Evolutionary conservation across 345 rosid species (phyloP).

Genomic region (Citrus cavaleriei): DNA sequence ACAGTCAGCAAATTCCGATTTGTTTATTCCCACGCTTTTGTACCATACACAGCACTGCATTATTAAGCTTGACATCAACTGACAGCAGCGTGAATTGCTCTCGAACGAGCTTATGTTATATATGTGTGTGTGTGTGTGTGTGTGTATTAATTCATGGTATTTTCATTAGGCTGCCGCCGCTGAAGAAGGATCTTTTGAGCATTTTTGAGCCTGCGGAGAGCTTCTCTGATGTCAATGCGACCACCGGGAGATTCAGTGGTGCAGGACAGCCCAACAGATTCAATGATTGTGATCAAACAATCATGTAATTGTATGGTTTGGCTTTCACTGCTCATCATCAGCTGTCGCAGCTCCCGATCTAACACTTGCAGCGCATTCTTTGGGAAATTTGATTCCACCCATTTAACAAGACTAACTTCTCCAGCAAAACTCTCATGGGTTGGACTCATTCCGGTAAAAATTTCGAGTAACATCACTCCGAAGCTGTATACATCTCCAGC

Average conservation of each 20-base stretch:
- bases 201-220: conserved; percentile 29
- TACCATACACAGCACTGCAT: no score
- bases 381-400: conserved; percentile 34
- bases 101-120: no score
- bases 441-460: not conserved
- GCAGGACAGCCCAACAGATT: conserved; percentile 39
- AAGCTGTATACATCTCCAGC: conserved; percentile 52
- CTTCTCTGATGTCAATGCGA: conserved; percentile 37
- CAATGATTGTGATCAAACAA: conserved; percentile 30
- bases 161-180: no score
- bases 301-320: not conserved
- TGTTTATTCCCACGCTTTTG: no score
- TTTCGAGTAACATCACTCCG: conserved; percentile 17
- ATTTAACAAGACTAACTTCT: conserved; percentile 26
- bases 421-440: not conserved
- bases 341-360: conserved; percentile 29
- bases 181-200: conserved; percentile 4
- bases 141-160: no score
- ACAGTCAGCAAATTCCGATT: no score
- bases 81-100: no score
- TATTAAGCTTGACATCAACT: no score
- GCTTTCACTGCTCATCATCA: not conserved
- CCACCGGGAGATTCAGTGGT: conserved; percentile 27
- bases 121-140: no score
- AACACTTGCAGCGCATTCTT: conserved; percentile 15